These are phyloP conservation scores for Sordariomycetes sp. DNA, from an alignment of 2,329 filamentous ascomycete genomes.

Conservation along the genomic window DNA sequence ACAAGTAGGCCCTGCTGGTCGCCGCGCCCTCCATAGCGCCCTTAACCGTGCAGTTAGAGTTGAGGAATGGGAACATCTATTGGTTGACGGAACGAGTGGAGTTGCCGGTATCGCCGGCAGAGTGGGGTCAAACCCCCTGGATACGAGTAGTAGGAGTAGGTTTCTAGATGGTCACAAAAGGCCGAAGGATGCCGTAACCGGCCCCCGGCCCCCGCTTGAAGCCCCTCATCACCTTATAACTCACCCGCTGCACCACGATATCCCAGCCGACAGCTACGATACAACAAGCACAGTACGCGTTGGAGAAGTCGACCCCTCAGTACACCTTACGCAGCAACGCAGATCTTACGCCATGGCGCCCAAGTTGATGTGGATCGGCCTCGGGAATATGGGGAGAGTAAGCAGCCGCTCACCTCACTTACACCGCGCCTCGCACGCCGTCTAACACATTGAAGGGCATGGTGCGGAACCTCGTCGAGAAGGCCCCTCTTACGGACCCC, in stretches of 20 bases:
- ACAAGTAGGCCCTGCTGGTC: no score
- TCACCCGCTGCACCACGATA: background rate
- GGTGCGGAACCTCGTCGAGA: constrained; percentile 70
- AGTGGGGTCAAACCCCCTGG: no score
- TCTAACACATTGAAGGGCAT: constrained; percentile 47
- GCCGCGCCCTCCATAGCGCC: no score
- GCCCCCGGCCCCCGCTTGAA: no score
- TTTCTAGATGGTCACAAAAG: no score
- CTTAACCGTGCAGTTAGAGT: no score
- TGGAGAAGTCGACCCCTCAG: constrained; percentile 18
- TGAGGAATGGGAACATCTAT: no score
- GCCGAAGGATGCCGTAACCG: background rate
- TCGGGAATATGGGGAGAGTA: constrained; percentile 80
- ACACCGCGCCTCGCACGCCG: constrained; percentile 7
- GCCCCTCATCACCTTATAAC: background rate
- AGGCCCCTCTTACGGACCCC: constrained; percentile 57
- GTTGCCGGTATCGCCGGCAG: no score
- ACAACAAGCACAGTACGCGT: no score
- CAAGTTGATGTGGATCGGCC: constrained; percentile 63
- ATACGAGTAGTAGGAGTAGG: no score
- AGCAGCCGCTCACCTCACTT: constrained; percentile 15
- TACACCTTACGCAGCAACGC: constrained; percentile 44
- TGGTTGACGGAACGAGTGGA: no score
- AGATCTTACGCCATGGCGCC: constrained; percentile 29
- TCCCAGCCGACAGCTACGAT: no score